A percentile compares a stretch with the other conserved stretches of the same genome.
These are phyloP conservation scores for Gossypium ekmanianum DNA, from an alignment of 345 rosid species.

Conservation along the genomic window DNA sequence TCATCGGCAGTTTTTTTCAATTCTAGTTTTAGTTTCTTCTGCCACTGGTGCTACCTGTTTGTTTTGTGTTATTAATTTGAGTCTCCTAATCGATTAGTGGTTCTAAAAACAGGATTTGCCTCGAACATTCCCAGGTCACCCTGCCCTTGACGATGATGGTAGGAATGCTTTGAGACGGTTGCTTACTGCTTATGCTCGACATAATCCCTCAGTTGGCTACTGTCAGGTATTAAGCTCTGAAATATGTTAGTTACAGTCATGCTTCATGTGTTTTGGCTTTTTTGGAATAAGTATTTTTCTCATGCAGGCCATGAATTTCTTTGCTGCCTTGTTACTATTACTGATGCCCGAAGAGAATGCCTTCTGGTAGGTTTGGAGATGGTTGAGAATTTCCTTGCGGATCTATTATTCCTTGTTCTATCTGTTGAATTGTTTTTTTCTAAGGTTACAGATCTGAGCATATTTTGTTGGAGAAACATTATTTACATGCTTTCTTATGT, in stretches of 20 bases:
- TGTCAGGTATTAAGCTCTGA: conserved; percentile 68
- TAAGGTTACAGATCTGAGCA: neutral
- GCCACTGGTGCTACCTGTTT: conserved; percentile 16
- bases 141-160: conserved; percentile 94
- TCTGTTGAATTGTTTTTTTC: neutral
- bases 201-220: conserved; percentile 99
- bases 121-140: conserved; percentile 99
- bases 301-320: conserved; percentile 97
- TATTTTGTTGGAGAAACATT: neutral
- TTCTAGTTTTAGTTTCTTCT: conserved; percentile 19
- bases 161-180: conserved; percentile 98
- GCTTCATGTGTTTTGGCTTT: neutral
- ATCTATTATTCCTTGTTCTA: neutral
- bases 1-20: conserved; percentile 16
- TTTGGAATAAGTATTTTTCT: neutral
- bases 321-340: conserved; percentile 94
- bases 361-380: conserved; percentile 68
- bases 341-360: conserved; percentile 99
- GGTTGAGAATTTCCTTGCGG: neutral
- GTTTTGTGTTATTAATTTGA: conserved; percentile 7
- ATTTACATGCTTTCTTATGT: neutral
- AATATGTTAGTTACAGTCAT: neutral
- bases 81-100: conserved; percentile 17
- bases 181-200: conserved; percentile 98
- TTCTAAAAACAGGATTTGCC: conserved; percentile 83